Evolutionary conservation across 2,329 filamentous ascomycete species (phyloP), one percentile per base, ranked within the genome.

Genomic region (Trichoderma sp.): DNA sequence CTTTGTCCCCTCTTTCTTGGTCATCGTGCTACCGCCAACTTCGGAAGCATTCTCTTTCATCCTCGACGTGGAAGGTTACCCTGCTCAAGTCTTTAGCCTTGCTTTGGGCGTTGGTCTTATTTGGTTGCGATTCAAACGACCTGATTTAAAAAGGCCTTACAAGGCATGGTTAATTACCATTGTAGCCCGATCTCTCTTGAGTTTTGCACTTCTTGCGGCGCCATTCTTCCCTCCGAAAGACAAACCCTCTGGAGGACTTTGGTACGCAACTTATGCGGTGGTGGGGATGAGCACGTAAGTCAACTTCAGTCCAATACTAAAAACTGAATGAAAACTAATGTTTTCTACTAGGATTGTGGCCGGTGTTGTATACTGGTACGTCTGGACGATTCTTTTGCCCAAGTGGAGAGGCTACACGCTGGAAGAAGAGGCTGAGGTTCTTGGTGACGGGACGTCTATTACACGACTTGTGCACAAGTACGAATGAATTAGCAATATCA

Each of bases 11-110:
- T 91, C 89, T 0, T 73, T 91, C 0, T 79, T 92, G 1, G 89
- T 92, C 3, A 91, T 93, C 61, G 78, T 83, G 0, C 80, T 91
- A 0, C 89, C 90, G 0, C 89, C 90, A 0, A 88, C 89, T 0
- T 82, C 83, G 3, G 86, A 90, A 58, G 88, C 91, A 0, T 93
- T 92, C 77, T 89, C 87, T 11, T 92, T 93, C 73, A 92, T 93
- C 33, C 80, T 92, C 0, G 89, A 93, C 58, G 87, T 92, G 0
- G 90, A 92, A 74, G 89, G 88, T 0, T 92, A 92, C 72, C 86
- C 89, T 0, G 87, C 83, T 0, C 87, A 91, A 69, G 81, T 92
- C 16, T 85, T 89, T 68, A 83, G 83, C 0, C 76, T 92, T 1
- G 86, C 87, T 0, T 80, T 88, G 0, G 86, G 86, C 0, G 72